Base-by-base conservation (phyloP, 202 grass and related monocot genomes). In the Hordeum pubiflorum region DNA sequence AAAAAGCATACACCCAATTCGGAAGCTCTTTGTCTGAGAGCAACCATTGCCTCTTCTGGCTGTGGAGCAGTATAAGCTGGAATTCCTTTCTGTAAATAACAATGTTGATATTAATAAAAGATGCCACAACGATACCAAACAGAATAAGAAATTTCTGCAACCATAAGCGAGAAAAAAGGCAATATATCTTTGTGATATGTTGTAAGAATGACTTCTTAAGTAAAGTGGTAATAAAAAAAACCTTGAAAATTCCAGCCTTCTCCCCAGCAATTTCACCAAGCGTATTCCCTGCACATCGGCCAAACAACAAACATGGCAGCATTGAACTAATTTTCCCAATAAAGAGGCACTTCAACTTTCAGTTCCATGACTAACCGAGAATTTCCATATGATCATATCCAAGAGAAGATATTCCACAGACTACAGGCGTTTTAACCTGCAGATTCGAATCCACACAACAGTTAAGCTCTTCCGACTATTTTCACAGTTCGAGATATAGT, bases 341-440 rank as follows among this genome's bases (percentile, higher is more conserved):
- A 62, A n/a, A n/a, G n/a, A n/a, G 27, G 2, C 26, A 11, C 22
- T 78, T 67, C 4, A 59, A 78, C 9, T 17, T 22, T 9, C 22
- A 74, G n/a, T 69, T 79, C 15, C 75, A 58, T 29, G 76, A 91
- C 92, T 91, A 87, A 99, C 96, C 96, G 72, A 99, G 96, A 91
- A 99, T 94, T 83, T 99, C 96, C 92, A 96, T 99, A 83, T 96
- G 96, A 81, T 99, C 96, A 57, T 93, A 99, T 55, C 92, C 96
- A 69, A 99, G 85, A 34, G 96, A 96, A 60, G 96, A 69, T 87
- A 99, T 91, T 75, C 96, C 92, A 87, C 96, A 99, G 32, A 86
- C 89, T 37, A 93, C 41, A 43, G 96, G 92, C 79, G 59, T 71
- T 79, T 99, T 69, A 86, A 99, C 89, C 96, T 99, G 73, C 81